Evolutionary conservation across 768 basidiomycete genomes (phyloP).

Genomic region (Hemileccinum impolitum): DNA sequence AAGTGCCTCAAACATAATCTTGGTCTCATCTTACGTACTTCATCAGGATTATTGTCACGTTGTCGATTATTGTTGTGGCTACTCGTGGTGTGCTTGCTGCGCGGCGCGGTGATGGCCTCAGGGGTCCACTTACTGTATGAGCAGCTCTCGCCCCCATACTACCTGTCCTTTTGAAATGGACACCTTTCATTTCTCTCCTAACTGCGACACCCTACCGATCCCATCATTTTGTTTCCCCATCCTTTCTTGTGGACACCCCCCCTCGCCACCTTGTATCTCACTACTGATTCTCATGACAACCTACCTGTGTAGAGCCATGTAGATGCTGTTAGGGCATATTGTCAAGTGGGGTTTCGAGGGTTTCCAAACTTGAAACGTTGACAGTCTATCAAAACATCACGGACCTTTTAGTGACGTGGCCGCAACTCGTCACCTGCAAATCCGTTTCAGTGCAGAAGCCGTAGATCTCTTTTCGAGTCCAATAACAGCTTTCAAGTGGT

Average conservation of each 20-base stretch:
- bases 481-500: no score
- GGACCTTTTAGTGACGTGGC: no score
- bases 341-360: background rate
- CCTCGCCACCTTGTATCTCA: background rate
- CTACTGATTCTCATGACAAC: background rate
- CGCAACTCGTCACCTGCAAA: no score
- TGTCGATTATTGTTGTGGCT: constrained; percentile 56
- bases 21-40: background rate
- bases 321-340: constrained; percentile 7
- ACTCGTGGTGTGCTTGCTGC: constrained; percentile 57
- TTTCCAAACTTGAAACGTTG: no score
- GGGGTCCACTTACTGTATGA: constrained; percentile 49
- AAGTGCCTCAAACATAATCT: background rate
- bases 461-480: no score
- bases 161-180: constrained; percentile 4
- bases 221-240: constrained; percentile 2
- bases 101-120: constrained; percentile 64
- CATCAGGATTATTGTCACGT: constrained; percentile 59
- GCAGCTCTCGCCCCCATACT: background rate
- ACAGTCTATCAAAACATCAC: no score
- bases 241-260: constrained; percentile 10
- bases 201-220: constrained; percentile 14
- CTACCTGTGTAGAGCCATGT: background rate
- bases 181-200: constrained; percentile 1
- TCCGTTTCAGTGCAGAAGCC: no score